Evolutionary conservation across 805 yeast genomes (phyloP).

Genomic region (Wickerhamomyces ciferrii): DNA sequence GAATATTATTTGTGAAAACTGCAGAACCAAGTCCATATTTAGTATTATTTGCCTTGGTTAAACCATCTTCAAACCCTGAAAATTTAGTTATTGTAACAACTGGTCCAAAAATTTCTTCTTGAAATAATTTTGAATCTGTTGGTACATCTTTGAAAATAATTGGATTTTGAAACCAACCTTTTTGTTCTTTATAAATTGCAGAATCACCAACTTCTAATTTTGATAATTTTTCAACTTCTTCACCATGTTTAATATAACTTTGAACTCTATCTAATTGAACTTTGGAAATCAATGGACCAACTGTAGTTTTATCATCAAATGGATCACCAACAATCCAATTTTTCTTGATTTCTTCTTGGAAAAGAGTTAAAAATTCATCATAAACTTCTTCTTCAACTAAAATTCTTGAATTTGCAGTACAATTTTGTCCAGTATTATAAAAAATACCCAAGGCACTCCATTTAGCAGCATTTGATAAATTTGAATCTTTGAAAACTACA

Average conservation of each 20-base stretch:
- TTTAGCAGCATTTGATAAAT: constrained; percentile 57
- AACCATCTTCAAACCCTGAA: constrained; percentile 59
- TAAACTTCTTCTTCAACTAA: constrained; percentile 51
- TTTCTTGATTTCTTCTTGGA: constrained; percentile 38
- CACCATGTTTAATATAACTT: constrained; percentile 39
- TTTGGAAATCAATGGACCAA: constrained; percentile 62
- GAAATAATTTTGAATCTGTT: constrained; percentile 58
- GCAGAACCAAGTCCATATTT: constrained; percentile 81
- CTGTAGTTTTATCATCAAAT: constrained; percentile 38
- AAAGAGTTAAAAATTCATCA: constrained; percentile 44
- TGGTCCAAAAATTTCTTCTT: constrained; percentile 88
- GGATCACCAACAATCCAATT: constrained; percentile 55
- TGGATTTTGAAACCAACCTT: constrained; percentile 68
- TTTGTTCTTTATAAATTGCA: constrained; percentile 23
- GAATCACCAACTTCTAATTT: constrained; percentile 34
- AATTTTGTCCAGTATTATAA: constrained; percentile 63
- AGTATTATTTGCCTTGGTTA: constrained; percentile 64
- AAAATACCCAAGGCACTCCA: constrained; percentile 66
- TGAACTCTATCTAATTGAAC: constrained; percentile 49
- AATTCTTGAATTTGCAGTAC: constrained; percentile 62
- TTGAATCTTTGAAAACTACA: constrained; percentile 58
- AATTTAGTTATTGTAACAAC: constrained; percentile 70
- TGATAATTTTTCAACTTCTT: constrained; percentile 42
- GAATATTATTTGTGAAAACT: constrained; percentile 65
- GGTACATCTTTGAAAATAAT: constrained; percentile 71